phyloP scores from a whole-genome alignment of 371 early-diverging fungal genomes.

The Actinomucor elegans region DNA sequence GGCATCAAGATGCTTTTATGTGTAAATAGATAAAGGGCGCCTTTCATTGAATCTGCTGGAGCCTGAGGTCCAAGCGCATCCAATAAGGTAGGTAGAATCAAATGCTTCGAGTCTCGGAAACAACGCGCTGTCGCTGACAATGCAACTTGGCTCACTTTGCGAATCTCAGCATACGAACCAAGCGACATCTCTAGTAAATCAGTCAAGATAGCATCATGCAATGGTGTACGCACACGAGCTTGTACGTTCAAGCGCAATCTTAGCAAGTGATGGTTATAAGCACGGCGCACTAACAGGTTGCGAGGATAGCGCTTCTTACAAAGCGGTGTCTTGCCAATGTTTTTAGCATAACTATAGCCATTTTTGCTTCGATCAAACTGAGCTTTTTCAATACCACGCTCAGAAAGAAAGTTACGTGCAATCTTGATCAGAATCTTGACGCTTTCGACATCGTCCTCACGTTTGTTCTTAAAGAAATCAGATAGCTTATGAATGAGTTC shows the following conservation, averaged over 20 bases:
- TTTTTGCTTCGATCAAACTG: slow-evolving; percentile 48
- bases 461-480: slow-evolving; percentile 45
- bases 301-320: slow-evolving; percentile 53
- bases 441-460: slow-evolving; percentile 79
- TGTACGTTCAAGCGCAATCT: slow-evolving; percentile 64
- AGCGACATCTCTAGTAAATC: slow-evolving; percentile 67
- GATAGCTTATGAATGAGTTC: slow-evolving; percentile 54
- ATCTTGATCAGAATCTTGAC: slow-evolving; percentile 69
- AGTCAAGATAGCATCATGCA: slow-evolving; percentile 54
- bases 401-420: slow-evolving; percentile 54
- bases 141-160: slow-evolving; percentile 67
- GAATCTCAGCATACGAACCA: slow-evolving; percentile 73
- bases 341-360: slow-evolving; percentile 64
- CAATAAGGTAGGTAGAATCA: slow-evolving; percentile 59
- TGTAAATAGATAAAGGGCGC: slow-evolving; percentile 71
- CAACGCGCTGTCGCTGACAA: slow-evolving; percentile 55
- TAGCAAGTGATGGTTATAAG: slow-evolving; percentile 55
- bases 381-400: slow-evolving; percentile 66
- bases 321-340: slow-evolving; percentile 42
- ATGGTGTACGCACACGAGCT: slow-evolving; percentile 39
- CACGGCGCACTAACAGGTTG: slow-evolving; percentile 50
- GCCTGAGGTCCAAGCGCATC: slow-evolving; percentile 52
- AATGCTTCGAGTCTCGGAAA: slow-evolving; percentile 55
- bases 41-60: slow-evolving; percentile 71
- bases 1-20: slow-evolving; percentile 51